A percentile compares a stretch with the other conserved stretches of the same genome.
These are phyloP conservation scores for Colletotrichum neosansevieriae DNA, from an alignment of 2,329 filamentous ascomycete genomes.

Conservation along the genomic window DNA sequence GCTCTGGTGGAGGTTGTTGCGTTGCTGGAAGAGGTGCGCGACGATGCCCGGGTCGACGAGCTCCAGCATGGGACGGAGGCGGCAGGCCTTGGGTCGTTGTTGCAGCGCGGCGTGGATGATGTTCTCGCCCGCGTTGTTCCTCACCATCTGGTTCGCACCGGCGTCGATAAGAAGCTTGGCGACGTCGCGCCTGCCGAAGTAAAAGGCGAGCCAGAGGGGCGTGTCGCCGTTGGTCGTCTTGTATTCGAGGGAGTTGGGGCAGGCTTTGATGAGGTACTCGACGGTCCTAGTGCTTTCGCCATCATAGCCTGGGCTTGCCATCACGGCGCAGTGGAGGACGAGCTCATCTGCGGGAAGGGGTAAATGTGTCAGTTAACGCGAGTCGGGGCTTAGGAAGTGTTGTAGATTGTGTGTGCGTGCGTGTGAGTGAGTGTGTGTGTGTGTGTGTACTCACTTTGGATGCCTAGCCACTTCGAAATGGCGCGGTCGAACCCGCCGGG, in stretches of 20 bases:
- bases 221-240: constrained; percentile 71
- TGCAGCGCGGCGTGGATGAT: constrained; percentile 71
- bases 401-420: too few relatives aligned
- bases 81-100: constrained; percentile 48
- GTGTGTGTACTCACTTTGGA: constrained; percentile 63
- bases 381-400: too few relatives aligned
- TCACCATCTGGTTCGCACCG: constrained; percentile 76
- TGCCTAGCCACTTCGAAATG: constrained; percentile 71
- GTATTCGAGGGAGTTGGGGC: constrained; percentile 72
- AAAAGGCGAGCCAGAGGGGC: constrained; percentile 76
- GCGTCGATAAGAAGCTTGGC: constrained; percentile 73
- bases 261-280: constrained; percentile 72
- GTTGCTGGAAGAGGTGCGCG: constrained; percentile 68
- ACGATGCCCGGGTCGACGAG: constrained; percentile 70
- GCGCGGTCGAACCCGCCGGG: constrained; percentile 73
- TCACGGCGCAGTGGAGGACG: constrained; percentile 74
- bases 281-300: constrained; percentile 65
- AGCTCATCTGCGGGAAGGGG: constrained; percentile 62
- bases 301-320: constrained; percentile 52
- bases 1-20: constrained; percentile 62
- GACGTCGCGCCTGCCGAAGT: constrained; percentile 64
- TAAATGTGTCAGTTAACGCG: too few relatives aligned
- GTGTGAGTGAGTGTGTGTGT: too few relatives aligned
- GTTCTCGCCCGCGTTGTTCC: constrained; percentile 73
- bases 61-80: constrained; percentile 63